Evolutionary conservation across 129 eudicot species (phyloP).

Genomic region (Rutidosis leptorrhynchoides): DNA sequence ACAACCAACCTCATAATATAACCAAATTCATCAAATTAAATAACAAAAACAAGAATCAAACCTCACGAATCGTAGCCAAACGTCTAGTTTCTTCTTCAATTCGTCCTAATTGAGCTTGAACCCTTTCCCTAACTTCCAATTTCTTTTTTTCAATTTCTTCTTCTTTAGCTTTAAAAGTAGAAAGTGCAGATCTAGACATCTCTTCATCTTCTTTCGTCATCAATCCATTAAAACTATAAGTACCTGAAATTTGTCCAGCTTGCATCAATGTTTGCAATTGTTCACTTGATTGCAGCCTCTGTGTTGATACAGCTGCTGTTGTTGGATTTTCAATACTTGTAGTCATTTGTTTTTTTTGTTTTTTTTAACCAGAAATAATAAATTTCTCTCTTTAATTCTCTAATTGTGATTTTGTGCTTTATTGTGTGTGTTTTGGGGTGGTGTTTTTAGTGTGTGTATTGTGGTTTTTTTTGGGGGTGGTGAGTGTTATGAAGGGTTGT

Average conservation of each 20-base stretch:
- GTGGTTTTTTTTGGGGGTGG: constrained; percentile 32
- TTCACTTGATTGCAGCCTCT: constrained; percentile 42
- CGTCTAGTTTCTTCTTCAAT: constrained; percentile 91
- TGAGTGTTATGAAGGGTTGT: constrained; percentile 30
- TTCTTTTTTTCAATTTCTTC: constrained; percentile 97
- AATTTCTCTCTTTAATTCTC: constrained; percentile 22
- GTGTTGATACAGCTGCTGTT: constrained; percentile 32
- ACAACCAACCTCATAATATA: not conserved
- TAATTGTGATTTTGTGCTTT: constrained; percentile 27
- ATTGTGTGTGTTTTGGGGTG: constrained; percentile 7
- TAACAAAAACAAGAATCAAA: constrained; percentile 23
- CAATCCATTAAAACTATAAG: constrained; percentile 73
- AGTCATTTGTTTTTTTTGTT: constrained; percentile 1
- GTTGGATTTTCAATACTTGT: constrained; percentile 21
- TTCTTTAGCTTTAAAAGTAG: constrained; percentile 86
- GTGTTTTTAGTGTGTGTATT: constrained; percentile 23
- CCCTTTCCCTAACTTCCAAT: constrained; percentile 73
- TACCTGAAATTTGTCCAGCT: constrained; percentile 75
- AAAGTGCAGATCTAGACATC: constrained; percentile 79
- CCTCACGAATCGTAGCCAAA: constrained; percentile 88
- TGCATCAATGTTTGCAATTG: constrained; percentile 62
- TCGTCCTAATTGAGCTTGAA: constrained; percentile 84
- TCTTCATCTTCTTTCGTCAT: constrained; percentile 75
- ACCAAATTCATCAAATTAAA: not conserved
- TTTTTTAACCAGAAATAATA: constrained; percentile 10